These are phyloP conservation scores for Metschnikowia henanensis DNA, from an alignment of 805 yeast genomes.

Conservation along the genomic window DNA sequence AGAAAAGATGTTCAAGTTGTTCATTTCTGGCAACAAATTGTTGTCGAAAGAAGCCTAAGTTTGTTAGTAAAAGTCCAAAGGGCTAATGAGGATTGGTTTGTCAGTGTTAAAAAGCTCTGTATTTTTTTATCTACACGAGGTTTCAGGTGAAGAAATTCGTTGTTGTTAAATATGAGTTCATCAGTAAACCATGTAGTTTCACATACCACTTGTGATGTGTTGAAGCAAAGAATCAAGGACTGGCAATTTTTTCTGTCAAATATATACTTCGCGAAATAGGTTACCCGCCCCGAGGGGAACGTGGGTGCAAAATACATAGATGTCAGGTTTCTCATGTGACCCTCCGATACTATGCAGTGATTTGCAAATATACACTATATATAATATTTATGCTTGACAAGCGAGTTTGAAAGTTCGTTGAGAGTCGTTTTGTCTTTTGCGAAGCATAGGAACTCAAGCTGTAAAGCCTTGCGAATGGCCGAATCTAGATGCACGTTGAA, in stretches of 20 bases:
- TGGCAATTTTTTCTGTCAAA: constrained; percentile 1
- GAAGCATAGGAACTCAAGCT: constrained; percentile 1
- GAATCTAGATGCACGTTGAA: constrained; percentile 18
- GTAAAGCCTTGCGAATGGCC: constrained; percentile 13
- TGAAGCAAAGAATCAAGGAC: too few relatives aligned
- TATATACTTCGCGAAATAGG: constrained; percentile 13
- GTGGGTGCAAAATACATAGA: too few relatives aligned
- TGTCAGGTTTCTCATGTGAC: too few relatives aligned
- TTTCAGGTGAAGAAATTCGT: constrained; percentile 76
- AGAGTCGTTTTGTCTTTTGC: background rate
- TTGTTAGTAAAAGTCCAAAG: constrained; percentile 13
- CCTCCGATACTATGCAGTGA: background rate
- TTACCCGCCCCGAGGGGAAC: constrained; percentile 16
- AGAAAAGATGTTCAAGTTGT: too few relatives aligned
- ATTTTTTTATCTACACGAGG: constrained; percentile 53
- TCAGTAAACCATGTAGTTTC: constrained; percentile 15
- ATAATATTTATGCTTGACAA: constrained; percentile 1
- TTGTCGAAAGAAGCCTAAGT: background rate
- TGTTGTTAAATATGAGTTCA: constrained; percentile 23
- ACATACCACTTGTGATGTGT: constrained; percentile 18
- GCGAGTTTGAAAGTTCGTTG: background rate
- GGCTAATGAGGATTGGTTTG: constrained; percentile 7
- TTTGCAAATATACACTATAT: background rate
- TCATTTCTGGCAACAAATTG: too few relatives aligned
- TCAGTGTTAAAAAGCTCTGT: constrained; percentile 77